Percentiles rank a stretch among this genome's conserved stretches.
Conservation (phyloP, 1,284 basidiomycete genomes). For the Tetrapyrgos nigripes region DNA sequence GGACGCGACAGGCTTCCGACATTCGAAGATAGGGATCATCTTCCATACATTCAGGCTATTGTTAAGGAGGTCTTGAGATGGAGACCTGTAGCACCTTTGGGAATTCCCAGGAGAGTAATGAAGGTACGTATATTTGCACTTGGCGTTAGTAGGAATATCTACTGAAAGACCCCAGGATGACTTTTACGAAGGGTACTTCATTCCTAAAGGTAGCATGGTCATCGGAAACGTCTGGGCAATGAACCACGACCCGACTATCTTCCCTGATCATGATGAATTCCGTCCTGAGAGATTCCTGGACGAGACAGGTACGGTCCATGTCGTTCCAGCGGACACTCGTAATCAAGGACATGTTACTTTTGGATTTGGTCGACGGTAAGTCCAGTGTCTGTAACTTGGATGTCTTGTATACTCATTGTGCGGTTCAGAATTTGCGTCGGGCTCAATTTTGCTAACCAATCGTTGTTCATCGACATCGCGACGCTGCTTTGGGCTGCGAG, state of each 20-base stretch:
- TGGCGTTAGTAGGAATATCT: constrained; percentile 30
- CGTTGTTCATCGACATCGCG: constrained; percentile 43
- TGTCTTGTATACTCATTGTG: constrained; percentile 1
- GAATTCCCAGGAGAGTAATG: constrained; percentile 3
- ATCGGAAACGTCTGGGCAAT: constrained; percentile 25
- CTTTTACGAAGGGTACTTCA: constrained; percentile 36
- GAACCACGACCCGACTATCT: constrained; percentile 7
- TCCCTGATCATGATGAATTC: constrained; percentile 25
- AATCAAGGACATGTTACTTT: constrained; percentile 15
- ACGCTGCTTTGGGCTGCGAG: constrained; percentile 39
- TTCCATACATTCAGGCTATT: too few relatives aligned
- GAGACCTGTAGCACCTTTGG: constrained; percentile 18
- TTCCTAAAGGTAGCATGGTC: constrained; percentile 26
- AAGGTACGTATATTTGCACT: background rate
- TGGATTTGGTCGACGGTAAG: background rate
- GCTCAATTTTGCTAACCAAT: constrained; percentile 37
- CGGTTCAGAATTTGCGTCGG: constrained; percentile 37
- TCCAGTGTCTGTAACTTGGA: too few relatives aligned
- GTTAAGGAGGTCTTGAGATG: too few relatives aligned
- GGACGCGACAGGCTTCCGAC: constrained; percentile 34
- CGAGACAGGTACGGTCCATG: constrained; percentile 1
- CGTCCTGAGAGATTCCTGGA: constrained; percentile 22
- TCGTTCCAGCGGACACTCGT: constrained; percentile 13
- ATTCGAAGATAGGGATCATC: constrained; percentile 31
- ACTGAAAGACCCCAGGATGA: constrained; percentile 27